Base-by-base conservation (phyloP, 768 basidiomycete species). In the Erythrobasidium yunnanense region DNA sequence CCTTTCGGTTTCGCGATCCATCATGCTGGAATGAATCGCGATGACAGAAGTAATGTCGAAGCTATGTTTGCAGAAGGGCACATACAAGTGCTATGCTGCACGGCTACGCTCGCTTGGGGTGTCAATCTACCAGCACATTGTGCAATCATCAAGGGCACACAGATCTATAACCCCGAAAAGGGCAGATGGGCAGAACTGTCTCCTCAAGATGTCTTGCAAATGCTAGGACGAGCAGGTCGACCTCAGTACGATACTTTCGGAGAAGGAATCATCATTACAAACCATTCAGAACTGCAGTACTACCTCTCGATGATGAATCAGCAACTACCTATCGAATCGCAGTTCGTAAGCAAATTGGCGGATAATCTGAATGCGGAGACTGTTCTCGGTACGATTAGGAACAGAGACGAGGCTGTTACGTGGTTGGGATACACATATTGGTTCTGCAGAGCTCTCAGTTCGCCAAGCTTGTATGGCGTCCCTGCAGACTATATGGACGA, bases 101-200 rank as follows among this genome's bases (percentile, higher is more conserved):
- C 95, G 0, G 95, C 95, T 3, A 97, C 93, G 1, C 85, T 99
- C 35, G 95, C 95, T 0, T 99, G 95, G 95, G 95, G 93, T 79
- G 93, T 99, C 77, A 99, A 99, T 74, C 79, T 97, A 0, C 95
- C 95, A 2, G 93, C 92, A 0, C 95, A 97, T 70, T 87, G 90
- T 6, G 93, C 96, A 77, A 90, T 97, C 78, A 96, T 99, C 81
- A 99, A 97, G 76, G 95, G 95, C n/a, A 97, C 95, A 0, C 92
- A 97, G 78, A 92, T 97, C 68, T 99, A 97, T 78, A 96, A 95
- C 76, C 95, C 95, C 0, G 92, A 95, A 77, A 95, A 97, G 77
- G 95, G 95, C 20, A 84, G 88, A 2, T 99, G 95, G 95, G 87
- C 88, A 2, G 95, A 97, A 75, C 78, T 97, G 4, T 92, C 89